Evolutionary conservation across 176 grass and related monocot species (phyloP).

Genomic region (Eleusine indica): DNA sequence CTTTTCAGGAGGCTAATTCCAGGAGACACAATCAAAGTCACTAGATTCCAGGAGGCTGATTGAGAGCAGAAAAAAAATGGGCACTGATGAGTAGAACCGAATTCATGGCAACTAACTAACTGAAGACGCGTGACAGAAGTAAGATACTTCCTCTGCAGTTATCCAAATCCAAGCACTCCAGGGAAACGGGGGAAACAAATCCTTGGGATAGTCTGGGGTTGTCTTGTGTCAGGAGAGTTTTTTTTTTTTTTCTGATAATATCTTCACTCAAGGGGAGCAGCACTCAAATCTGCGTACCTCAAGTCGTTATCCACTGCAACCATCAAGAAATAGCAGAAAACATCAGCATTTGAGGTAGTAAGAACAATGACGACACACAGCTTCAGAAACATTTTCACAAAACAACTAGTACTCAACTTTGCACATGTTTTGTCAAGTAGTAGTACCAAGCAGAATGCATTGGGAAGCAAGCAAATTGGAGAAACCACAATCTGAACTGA

Average conservation of each 20-base stretch:
- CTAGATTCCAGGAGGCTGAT: background rate
- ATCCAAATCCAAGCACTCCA: too few relatives aligned
- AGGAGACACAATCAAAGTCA: too few relatives aligned
- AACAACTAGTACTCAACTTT: background rate
- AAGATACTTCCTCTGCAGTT: background rate
- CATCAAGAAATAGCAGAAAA: background rate
- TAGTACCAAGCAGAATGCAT: background rate
- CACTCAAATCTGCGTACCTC: conserved; percentile 30
- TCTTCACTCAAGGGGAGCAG: background rate
- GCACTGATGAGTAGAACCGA: background rate
- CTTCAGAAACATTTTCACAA: background rate
- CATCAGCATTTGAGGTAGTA: background rate
- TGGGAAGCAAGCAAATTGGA: background rate
- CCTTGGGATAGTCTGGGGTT: background rate
- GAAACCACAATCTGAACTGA: background rate
- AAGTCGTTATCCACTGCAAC: conserved; percentile 36
- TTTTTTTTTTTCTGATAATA: background rate
- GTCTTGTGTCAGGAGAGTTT: background rate
- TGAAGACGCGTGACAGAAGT: background rate
- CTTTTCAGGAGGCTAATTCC: background rate
- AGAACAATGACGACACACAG: background rate
- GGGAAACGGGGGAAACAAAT: background rate
- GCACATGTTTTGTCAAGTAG: background rate
- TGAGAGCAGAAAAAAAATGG: background rate
- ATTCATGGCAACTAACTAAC: background rate